Conservation (phyloP, 108 stramenopile genomes). For the Mediolabrus comicus region DNA sequence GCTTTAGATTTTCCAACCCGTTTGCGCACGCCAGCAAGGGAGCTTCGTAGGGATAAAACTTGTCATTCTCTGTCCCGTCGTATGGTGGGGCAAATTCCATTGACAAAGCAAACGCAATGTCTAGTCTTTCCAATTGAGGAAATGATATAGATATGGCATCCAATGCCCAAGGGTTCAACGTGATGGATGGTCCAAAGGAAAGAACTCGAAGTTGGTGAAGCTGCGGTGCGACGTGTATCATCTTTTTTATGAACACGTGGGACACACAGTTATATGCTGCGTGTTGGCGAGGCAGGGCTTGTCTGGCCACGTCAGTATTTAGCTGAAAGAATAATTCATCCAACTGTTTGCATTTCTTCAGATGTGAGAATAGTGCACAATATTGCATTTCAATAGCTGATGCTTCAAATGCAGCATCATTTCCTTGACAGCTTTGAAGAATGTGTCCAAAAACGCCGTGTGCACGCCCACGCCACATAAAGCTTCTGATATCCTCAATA, state of each 20-base stretch:
- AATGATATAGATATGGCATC: not conserved
- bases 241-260: conserved; percentile 1
- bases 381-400: not conserved
- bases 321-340: conserved; percentile 18
- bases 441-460: conserved; percentile 1
- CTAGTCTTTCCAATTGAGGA: not conserved
- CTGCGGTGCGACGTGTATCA: not conserved
- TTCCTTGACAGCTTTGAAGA: not conserved
- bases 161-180: not conserved
- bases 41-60: not conserved
- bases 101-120: conserved; percentile 15
- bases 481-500: not conserved
- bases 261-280: not conserved
- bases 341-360: not conserved
- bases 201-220: conserved; percentile 10
- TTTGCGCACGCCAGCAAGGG: not conserved
- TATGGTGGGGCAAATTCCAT: conserved; percentile 1
- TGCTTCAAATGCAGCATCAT: not conserved
- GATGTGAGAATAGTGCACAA: conserved; percentile 2
- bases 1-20: not conserved
- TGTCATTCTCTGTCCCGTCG: not conserved
- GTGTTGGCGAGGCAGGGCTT: not conserved
- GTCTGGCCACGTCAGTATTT: not conserved
- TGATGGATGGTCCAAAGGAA: conserved; percentile 14
- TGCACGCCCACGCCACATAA: conserved; percentile 11